phyloP scores from a whole-genome alignment of 2,329 filamentous ascomycete species.

The Fonsecaea multimorphosa region DNA sequence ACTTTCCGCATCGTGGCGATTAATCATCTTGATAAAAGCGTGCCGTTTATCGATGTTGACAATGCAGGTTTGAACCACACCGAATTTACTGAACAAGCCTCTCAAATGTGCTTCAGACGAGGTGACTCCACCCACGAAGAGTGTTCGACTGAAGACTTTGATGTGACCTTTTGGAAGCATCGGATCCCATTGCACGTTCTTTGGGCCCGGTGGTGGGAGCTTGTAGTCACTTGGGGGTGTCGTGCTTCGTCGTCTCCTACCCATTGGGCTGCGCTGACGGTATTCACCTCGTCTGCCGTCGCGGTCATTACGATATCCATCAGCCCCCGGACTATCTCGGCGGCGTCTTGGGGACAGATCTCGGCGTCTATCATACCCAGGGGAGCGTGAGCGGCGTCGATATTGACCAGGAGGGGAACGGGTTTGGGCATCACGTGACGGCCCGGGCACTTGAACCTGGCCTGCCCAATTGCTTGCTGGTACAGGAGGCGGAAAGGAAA shows the following conservation, averaged over 20 bases:
- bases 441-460: constrained; percentile 46
- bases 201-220: constrained; percentile 61
- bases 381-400: constrained; percentile 79
- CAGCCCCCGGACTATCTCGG: constrained; percentile 71
- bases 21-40: constrained; percentile 98
- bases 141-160: constrained; percentile 89
- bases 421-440: constrained; percentile 59
- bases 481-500: constrained; percentile 41
- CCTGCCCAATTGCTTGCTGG: constrained; percentile 45
- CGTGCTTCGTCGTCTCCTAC: constrained; percentile 67
- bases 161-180: constrained; percentile 77
- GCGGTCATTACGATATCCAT: constrained; percentile 62
- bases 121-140: constrained; percentile 96
- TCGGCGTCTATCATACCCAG: constrained; percentile 73
- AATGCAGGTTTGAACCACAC: constrained; percentile 93
- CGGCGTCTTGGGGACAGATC: constrained; percentile 68
- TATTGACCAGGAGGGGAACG: constrained; percentile 67
- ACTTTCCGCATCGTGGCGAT: constrained; percentile 78
- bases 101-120: constrained; percentile 82
- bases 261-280: constrained; percentile 83
- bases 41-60: constrained; percentile 98
- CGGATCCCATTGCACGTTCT: constrained; percentile 81
- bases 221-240: constrained; percentile 56
- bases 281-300: constrained; percentile 68
- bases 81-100: constrained; percentile 78